Conservation (phyloP, 2,329 filamentous ascomycete species). For the Penicillium concentricum region DNA sequence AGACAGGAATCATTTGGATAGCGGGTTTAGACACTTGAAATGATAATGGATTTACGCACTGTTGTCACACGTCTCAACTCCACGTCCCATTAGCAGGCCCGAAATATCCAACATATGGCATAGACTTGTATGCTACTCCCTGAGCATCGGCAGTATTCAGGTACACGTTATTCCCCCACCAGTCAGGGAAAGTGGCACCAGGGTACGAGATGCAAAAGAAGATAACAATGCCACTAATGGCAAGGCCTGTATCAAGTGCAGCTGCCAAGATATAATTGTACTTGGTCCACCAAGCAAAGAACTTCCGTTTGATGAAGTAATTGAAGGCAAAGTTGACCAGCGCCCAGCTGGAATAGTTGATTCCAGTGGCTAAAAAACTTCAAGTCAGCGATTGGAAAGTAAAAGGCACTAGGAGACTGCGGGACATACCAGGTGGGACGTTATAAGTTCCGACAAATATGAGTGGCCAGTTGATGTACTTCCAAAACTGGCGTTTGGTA, state of each 20-base stretch:
- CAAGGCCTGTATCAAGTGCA: slow-evolving; percentile 39
- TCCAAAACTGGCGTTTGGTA: slow-evolving; percentile 36
- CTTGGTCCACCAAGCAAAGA: slow-evolving; percentile 46
- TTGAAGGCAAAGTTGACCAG: slow-evolving; percentile 52
- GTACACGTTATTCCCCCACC: slow-evolving; percentile 37
- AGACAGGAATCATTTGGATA: not conserved
- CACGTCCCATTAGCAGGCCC: slow-evolving; percentile 33
- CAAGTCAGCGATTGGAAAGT: not conserved
- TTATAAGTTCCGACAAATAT: slow-evolving; percentile 32
- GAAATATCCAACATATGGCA: slow-evolving; percentile 32
- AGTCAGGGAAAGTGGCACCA: slow-evolving; percentile 30
- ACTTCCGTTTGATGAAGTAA: slow-evolving; percentile 50
- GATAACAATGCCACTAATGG: slow-evolving; percentile 35
- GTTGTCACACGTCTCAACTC: slow-evolving; percentile 9
- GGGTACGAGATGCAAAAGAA: slow-evolving; percentile 38
- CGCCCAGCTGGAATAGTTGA: slow-evolving; percentile 38
- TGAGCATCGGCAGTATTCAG: slow-evolving; percentile 33
- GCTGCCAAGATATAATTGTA: slow-evolving; percentile 47
- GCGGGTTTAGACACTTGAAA: too few relatives aligned
- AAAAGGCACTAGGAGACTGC: not conserved
- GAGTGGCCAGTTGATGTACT: slow-evolving; percentile 34
- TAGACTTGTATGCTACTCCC: slow-evolving; percentile 27
- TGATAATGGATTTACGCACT: too few relatives aligned
- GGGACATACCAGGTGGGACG: slow-evolving; percentile 24
- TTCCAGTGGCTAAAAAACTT: slow-evolving; percentile 30